phyloP scores from a whole-genome alignment of 257 asterid species.

The Capsicum chinense region DNA sequence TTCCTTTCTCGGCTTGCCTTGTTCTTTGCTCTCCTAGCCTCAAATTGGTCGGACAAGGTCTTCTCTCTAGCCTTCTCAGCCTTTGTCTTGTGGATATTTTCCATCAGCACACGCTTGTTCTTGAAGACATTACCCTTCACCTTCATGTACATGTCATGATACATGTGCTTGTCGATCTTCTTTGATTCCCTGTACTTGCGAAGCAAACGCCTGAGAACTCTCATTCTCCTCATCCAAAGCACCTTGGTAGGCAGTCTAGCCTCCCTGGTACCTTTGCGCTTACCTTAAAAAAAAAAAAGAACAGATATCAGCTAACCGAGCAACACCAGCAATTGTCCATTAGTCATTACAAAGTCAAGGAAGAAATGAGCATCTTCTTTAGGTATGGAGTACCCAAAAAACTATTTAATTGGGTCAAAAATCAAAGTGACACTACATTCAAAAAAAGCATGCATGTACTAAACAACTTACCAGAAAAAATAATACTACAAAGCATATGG shows the following conservation, averaged over 20 bases:
- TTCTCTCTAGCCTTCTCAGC: conserved; percentile 29
- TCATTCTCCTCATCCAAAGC: conserved; percentile 31
- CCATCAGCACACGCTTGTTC: conserved; percentile 32
- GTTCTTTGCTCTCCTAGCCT: conserved; percentile 31
- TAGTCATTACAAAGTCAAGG: not conserved
- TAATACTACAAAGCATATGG: not conserved
- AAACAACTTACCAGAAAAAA: not conserved
- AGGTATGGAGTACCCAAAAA: not conserved
- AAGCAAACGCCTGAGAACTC: conserved; percentile 29
- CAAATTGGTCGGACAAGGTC: conserved; percentile 23
- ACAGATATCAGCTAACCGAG: not conserved
- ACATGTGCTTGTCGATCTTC: conserved; percentile 30
- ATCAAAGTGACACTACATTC: not conserved
- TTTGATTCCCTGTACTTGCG: conserved; percentile 29
- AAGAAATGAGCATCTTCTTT: not conserved
- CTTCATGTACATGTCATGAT: conserved; percentile 29
- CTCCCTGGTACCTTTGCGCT: conserved; percentile 31
- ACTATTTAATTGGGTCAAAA: not conserved
- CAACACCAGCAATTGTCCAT: not conserved
- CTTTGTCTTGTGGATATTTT: conserved; percentile 25
- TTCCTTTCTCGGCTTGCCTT: conserved; percentile 29
- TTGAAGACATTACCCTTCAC: conserved; percentile 28
- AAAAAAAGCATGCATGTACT: not conserved
- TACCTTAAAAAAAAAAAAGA: conserved; percentile 18
- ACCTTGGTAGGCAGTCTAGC: conserved; percentile 28